These are phyloP conservation scores for Colletotrichum sp. DNA, from an alignment of 2,329 filamentous ascomycete species.

Conservation along the genomic window DNA sequence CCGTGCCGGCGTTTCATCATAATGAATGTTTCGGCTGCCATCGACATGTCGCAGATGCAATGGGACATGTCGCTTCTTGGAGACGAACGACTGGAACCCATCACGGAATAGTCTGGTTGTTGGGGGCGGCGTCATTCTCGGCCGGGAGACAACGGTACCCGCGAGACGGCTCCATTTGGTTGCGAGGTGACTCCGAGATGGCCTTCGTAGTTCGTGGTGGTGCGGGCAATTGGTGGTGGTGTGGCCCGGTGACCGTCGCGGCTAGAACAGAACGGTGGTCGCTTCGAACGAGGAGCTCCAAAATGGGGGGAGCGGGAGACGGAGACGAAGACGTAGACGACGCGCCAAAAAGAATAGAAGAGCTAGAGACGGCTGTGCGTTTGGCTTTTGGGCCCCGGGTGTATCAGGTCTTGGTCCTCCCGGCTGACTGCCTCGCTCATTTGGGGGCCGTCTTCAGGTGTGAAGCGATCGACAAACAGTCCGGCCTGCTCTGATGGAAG, in stretches of 20 bases:
- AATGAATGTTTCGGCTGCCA: background rate
- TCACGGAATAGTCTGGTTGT: background rate
- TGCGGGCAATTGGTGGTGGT: background rate
- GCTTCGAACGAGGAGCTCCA: background rate
- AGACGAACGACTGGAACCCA: background rate
- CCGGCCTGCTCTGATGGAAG: background rate
- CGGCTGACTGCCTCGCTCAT: background rate
- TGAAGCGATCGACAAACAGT: background rate
- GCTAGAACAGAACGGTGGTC: background rate
- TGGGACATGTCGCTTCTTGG: background rate
- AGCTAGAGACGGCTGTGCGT: background rate
- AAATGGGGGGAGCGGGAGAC: background rate
- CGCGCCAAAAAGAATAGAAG: background rate
- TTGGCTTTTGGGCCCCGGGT: background rate
- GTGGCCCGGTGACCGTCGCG: background rate
- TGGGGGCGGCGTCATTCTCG: background rate
- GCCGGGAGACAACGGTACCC: background rate
- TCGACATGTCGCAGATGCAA: background rate
- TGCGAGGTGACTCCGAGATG: background rate
- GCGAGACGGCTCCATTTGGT: background rate
- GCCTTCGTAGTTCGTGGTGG: background rate
- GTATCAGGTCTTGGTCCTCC: constrained; percentile 10
- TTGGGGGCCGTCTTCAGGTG: background rate
- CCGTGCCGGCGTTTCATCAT: background rate
- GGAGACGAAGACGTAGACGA: background rate